A percentile compares a stretch with the other conserved stretches of the same genome.
phyloP scores from a whole-genome alignment of 2,329 filamentous ascomycete species.

The Fusarium penzigii region DNA sequence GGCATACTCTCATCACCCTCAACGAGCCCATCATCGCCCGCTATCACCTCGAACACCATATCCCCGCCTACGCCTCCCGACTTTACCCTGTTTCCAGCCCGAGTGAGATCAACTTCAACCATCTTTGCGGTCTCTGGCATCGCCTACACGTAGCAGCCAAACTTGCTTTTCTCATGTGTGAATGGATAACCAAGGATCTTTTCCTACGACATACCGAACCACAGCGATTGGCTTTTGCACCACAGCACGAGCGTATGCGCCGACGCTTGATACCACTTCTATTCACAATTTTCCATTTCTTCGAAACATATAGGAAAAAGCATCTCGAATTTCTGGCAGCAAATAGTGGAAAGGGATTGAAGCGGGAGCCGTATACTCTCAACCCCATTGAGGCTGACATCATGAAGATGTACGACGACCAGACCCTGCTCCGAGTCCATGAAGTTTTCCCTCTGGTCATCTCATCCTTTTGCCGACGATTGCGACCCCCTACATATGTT shows the following conservation, averaged over 20 bases:
- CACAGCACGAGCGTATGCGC: constrained; percentile 64
- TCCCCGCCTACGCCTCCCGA: constrained; percentile 61
- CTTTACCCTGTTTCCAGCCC: constrained; percentile 57
- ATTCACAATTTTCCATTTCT: constrained; percentile 68
- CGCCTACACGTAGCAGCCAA: constrained; percentile 65
- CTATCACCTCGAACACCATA: constrained; percentile 59
- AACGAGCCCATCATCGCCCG: constrained; percentile 64
- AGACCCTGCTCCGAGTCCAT: constrained; percentile 62
- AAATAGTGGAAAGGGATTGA: constrained; percentile 52
- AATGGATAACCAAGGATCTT: constrained; percentile 66
- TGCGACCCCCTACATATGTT: constrained; percentile 65
- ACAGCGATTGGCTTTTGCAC: constrained; percentile 58
- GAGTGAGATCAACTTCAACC: constrained; percentile 55
- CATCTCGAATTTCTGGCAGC: constrained; percentile 58
- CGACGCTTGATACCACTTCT: constrained; percentile 63
- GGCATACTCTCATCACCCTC: constrained; percentile 59
- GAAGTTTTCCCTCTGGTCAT: constrained; percentile 66
- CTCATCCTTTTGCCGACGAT: constrained; percentile 62
- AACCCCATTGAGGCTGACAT: constrained; percentile 64
- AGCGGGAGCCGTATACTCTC: constrained; percentile 55
- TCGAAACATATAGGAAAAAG: constrained; percentile 62
- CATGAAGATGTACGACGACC: constrained; percentile 66
- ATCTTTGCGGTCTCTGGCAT: constrained; percentile 66
- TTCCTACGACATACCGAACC: constrained; percentile 59
- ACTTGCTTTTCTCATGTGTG: constrained; percentile 61